Conservation (phyloP, 345 rosid species). For the Citrus sp. region DNA sequence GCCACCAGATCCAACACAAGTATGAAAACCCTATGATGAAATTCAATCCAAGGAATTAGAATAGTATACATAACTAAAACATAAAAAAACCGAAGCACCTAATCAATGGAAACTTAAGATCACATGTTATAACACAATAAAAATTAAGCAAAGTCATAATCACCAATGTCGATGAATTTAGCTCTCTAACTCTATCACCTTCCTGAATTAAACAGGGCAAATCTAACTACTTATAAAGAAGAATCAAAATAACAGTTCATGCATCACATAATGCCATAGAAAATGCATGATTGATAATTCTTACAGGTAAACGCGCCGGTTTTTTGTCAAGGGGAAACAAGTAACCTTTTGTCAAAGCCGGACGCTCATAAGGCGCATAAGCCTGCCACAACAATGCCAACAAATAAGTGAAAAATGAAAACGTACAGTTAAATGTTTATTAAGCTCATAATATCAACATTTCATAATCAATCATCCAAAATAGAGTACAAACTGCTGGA, state of each 20-base stretch:
- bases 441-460: neutral
- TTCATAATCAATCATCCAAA: neutral
- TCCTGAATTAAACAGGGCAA: neutral
- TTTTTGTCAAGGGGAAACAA: conserved; percentile 88
- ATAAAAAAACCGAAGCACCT: neutral
- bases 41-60: conserved; percentile 12
- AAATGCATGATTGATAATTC: conserved; percentile 15
- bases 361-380: conserved; percentile 91
- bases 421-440: neutral
- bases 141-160: neutral
- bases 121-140: neutral
- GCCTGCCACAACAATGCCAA: conserved; percentile 43
- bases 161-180: neutral
- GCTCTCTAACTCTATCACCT: neutral
- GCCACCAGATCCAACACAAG: conserved; percentile 97
- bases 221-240: neutral
- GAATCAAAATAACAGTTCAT: neutral
- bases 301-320: conserved; percentile 92
- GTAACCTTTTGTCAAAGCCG: conserved; percentile 92
- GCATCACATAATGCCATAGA: neutral
- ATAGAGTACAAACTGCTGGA: neutral
- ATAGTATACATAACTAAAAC: conserved; percentile 5
- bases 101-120: neutral
- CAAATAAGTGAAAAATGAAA: neutral
- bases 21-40: conserved; percentile 75